phyloP scores from a whole-genome alignment of 2,329 filamentous ascomycete genomes.

The Colletotrichum sp. region DNA sequence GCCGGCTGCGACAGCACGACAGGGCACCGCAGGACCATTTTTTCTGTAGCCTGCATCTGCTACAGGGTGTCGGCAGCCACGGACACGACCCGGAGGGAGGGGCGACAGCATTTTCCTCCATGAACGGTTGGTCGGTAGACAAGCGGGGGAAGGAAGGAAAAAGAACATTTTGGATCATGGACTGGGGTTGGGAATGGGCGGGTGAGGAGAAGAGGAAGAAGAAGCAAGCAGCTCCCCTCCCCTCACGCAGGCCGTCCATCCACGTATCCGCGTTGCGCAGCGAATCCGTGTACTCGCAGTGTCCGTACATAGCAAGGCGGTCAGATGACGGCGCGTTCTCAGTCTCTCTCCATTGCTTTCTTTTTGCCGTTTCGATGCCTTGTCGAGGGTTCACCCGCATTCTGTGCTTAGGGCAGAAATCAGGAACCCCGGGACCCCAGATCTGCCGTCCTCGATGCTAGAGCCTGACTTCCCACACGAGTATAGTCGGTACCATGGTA shows the following conservation, averaged over 20 bases:
- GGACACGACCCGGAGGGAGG: neutral
- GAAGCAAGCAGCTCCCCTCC: neutral
- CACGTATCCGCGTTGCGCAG: neutral
- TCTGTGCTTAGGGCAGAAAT: neutral
- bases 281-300: neutral
- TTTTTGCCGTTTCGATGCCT: conserved; percentile 6
- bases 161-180: neutral
- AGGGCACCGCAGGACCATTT: neutral
- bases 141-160: neutral
- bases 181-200: neutral
- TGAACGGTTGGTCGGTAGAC: neutral
- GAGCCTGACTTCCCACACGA: neutral
- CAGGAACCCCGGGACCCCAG: neutral
- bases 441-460: neutral
- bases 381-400: neutral
- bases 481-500: neutral
- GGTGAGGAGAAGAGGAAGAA: neutral
- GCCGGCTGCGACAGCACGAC: neutral
- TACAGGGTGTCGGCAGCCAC: neutral
- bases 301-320: neutral
- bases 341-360: neutral
- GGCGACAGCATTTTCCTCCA: neutral
- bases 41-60: neutral
- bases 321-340: neutral
- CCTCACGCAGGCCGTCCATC: neutral